Evolutionary conservation across 2,329 filamentous ascomycete species (phyloP).

Genomic region (Camillea tinctor): DNA sequence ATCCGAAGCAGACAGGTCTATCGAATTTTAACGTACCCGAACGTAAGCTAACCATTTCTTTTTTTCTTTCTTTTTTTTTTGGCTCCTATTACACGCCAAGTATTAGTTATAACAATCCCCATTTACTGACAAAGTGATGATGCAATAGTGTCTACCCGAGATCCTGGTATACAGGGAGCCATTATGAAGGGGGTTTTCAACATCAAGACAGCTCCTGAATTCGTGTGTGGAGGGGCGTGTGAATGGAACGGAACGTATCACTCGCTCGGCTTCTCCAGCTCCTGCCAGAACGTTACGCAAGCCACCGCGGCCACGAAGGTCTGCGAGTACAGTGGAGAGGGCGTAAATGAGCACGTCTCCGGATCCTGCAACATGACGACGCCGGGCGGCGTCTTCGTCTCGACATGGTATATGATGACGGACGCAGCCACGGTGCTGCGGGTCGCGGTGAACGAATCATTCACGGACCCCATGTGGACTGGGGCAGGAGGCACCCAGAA

Average conservation of each 20-base stretch:
- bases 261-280: slow-evolving; percentile 11
- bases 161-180: slow-evolving; percentile 11
- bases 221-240: slow-evolving; percentile 10
- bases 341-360: neutral
- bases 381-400: slow-evolving; percentile 4
- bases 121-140: no score
- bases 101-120: no score
- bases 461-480: no score
- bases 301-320: slow-evolving; percentile 3
- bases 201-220: slow-evolving; percentile 10
- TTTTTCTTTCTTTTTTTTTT: no score
- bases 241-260: slow-evolving; percentile 9
- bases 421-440: slow-evolving; percentile 9
- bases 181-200: slow-evolving; percentile 13
- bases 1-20: slow-evolving; percentile 2
- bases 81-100: no score
- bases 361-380: slow-evolving; percentile 13
- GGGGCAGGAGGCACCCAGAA: no score
- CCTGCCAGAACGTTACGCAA: slow-evolving; percentile 11
- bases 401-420: slow-evolving; percentile 2
- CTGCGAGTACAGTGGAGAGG: slow-evolving; percentile 3
- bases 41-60: neutral
- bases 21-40: neutral
- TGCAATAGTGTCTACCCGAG: slow-evolving; percentile 4
- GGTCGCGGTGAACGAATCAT: slow-evolving; percentile 9